phyloP scores from a whole-genome alignment of 2,329 filamentous ascomycete genomes.

The Talaromyces atroroseus region DNA sequence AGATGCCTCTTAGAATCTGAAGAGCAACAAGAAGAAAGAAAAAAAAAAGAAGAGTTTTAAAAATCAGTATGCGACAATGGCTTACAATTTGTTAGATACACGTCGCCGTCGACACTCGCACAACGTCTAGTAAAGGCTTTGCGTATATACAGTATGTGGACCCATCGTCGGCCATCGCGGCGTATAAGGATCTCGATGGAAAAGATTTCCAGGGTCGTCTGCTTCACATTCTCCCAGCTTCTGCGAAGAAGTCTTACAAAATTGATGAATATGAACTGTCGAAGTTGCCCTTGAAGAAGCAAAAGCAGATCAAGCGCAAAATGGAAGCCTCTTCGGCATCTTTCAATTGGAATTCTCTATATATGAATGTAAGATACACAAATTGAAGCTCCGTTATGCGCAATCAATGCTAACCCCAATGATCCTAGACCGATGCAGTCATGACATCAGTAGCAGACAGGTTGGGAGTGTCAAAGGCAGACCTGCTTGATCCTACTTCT shows the following conservation, averaged over 20 bases:
- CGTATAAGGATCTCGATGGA: slow-evolving; percentile 74
- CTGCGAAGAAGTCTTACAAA: slow-evolving; percentile 72
- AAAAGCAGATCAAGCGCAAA: slow-evolving; percentile 82
- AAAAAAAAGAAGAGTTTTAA: neutral
- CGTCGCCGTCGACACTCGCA: slow-evolving; percentile 65
- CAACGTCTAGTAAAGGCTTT: slow-evolving; percentile 78
- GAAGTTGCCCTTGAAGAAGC: slow-evolving; percentile 89
- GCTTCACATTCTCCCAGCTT: slow-evolving; percentile 80
- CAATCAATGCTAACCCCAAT: slow-evolving; percentile 17
- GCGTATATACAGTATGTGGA: slow-evolving; percentile 77
- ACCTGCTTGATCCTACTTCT: slow-evolving; percentile 90
- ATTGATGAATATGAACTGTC: slow-evolving; percentile 86
- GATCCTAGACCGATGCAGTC: slow-evolving; percentile 64
- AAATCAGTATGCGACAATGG: slow-evolving; percentile 37
- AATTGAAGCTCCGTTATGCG: neutral
- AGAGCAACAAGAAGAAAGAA: slow-evolving; percentile 25
- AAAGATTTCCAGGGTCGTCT: slow-evolving; percentile 88
- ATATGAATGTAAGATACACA: slow-evolving; percentile 68
- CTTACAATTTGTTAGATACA: slow-evolving; percentile 62
- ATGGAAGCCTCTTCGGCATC: slow-evolving; percentile 68
- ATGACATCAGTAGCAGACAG: slow-evolving; percentile 83
- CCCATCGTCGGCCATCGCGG: slow-evolving; percentile 66
- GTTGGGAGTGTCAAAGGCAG: slow-evolving; percentile 83
- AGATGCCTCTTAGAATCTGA: slow-evolving; percentile 96
- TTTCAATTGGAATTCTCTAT: slow-evolving; percentile 99